Evolutionary conservation across 2,329 filamentous ascomycete species (phyloP), one percentile per base, ranked within the genome.

Genomic region (Leptographium lundbergii): DNA sequence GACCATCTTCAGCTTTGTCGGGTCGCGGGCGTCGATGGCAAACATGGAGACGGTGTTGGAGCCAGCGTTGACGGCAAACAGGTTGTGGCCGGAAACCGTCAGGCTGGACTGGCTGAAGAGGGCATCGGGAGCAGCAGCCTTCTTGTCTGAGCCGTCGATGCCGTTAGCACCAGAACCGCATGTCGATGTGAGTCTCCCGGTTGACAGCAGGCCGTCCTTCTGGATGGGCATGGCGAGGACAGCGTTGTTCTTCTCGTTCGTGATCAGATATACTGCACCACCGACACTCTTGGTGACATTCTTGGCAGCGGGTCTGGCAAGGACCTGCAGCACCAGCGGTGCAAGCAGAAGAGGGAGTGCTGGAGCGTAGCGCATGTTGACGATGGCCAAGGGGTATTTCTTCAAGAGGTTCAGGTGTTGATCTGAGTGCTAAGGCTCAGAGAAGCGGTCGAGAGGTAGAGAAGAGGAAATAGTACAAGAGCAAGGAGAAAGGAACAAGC

Each of bases 1-100:
- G 17, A 57, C 55, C 25, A 57, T 24, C 0, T 67, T 72, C 27
- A 81, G 71, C 27, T 73, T 69, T 0, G 75, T 75, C 0, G 78
- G 73, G 60, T 81, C 68, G 0, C 60, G 47, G 0, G 62, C 24
- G 6, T 72, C 67, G 63, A 81, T 78, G 6, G 64, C 54, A 48
- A 82, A 74, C 74, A 81, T 77, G 57, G 73, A 72, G 3, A 81
- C 61, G 0, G 75, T 76, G 65, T 81, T 80, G 25, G 77, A 64
- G 5, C 78, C 79, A 1, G 78, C 68, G 57, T 81, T 81, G 50
- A 82, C 79, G 1, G 78, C 77, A 61, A 85, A 82, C 1, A 84
- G 60, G 59, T 70, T 67, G 79, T 81, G 42, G 19, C 42, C 42
- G 5, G 42, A 19, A 2, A 45, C 47, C 22, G 47, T 27, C 22